These are phyloP conservation scores for Actinomortierella ambigua DNA, from an alignment of 371 early-diverging fungal genomes.

Conservation along the genomic window DNA sequence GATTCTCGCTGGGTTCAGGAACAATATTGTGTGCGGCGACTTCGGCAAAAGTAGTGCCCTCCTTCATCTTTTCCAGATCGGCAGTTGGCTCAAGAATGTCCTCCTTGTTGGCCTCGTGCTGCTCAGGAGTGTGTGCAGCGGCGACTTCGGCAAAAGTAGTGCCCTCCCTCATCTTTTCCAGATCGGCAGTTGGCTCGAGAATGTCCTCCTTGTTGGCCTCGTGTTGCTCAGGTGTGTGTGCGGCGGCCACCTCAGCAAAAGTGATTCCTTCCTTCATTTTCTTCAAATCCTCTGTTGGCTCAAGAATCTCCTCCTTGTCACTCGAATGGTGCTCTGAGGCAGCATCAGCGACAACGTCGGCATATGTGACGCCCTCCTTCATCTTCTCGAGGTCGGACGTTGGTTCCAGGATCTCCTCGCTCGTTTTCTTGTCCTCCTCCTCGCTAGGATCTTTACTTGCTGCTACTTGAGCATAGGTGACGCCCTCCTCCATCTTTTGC, in stretches of 20 bases:
- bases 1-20: no score
- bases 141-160: constrained; percentile 26
- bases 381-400: constrained; percentile 36
- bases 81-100: constrained; percentile 9
- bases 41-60: constrained; percentile 12
- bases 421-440: not conserved
- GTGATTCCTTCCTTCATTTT: constrained; percentile 23
- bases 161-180: constrained; percentile 27
- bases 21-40: not conserved
- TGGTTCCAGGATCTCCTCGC: constrained; percentile 12
- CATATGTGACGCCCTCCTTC: constrained; percentile 29
- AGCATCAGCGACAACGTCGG: constrained; percentile 14
- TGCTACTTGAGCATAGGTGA: not conserved
- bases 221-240: not conserved
- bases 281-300: constrained; percentile 12
- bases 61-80: constrained; percentile 13
- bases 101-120: no score
- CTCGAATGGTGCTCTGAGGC: constrained; percentile 9
- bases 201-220: not conserved
- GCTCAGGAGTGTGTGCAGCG: no score
- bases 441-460: not conserved
- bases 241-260: constrained; percentile 9
- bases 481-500: constrained; percentile 3
- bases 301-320: constrained; percentile 2
- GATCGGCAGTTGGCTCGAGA: constrained; percentile 18